A percentile compares a stretch with the other conserved stretches of the same genome.
Evolutionary conservation across 345 rosid species (phyloP).

Genomic region (Aethionema arabicum): DNA sequence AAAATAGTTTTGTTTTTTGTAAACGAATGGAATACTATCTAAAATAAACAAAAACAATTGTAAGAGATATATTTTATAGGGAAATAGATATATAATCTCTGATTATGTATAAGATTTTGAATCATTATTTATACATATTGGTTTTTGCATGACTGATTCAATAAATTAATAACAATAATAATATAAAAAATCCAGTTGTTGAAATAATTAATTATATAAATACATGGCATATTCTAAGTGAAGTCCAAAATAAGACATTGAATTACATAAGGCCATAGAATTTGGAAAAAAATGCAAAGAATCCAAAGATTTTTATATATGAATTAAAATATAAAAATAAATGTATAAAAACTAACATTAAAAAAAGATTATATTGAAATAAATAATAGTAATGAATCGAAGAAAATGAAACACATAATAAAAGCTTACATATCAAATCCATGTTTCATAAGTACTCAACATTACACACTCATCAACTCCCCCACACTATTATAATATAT

Average conservation of each 20-base stretch:
- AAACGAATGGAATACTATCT: too few species aligned
- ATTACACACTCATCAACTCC: slow-evolving; percentile 29
- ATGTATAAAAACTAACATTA: slow-evolving; percentile 4
- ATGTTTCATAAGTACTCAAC: slow-evolving; percentile 39
- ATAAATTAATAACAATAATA: not conserved
- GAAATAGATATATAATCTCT: too few species aligned
- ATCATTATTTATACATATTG: too few species aligned
- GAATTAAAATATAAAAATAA: not conserved
- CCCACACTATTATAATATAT: slow-evolving; percentile 10
- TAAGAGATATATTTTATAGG: too few species aligned
- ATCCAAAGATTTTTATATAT: slow-evolving; percentile 21
- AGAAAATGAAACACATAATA: slow-evolving; percentile 3
- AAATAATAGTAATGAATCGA: slow-evolving; percentile 7
- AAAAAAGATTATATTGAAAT: slow-evolving; percentile 8
- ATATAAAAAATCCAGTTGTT: not conserved
- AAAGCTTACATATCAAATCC: slow-evolving; percentile 35
- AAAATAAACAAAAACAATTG: too few species aligned
- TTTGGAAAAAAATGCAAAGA: not conserved
- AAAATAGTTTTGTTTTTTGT: not conserved
- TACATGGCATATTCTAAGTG: not conserved
- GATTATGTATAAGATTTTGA: too few species aligned
- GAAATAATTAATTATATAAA: not conserved
- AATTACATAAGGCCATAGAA: slow-evolving; percentile 10
- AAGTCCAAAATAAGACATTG: slow-evolving; percentile 1
- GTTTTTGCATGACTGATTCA: too few species aligned